Evolutionary conservation across 352 stramenopile genomes (phyloP), one percentile per base, ranked within the genome.

Genomic region (Pythium coloratum): DNA sequence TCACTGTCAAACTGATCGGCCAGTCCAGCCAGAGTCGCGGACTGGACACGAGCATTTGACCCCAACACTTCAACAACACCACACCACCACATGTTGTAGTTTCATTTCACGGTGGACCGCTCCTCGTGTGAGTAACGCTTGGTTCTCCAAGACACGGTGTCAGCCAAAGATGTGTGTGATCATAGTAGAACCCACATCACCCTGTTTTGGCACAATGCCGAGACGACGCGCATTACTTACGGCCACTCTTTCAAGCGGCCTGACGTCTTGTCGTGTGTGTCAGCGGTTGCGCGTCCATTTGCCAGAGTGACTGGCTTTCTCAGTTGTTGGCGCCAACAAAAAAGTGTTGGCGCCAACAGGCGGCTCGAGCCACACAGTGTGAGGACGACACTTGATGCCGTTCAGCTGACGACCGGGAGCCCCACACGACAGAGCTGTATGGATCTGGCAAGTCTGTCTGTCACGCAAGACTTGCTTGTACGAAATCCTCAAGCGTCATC

Each of bases 61-160:
- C 13, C 40, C 40, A 49, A 24, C 40, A 59, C 49, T 50, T 55
- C 54, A 49, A 64, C 57, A 36, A 64, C 42, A 49, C 46, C 30
- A 32, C 42, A 3, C n/a, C 38, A 54, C 36, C 38, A 47, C 16
- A 56, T 54, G 44, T 34, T 28, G 46, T 3, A 20, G 36, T 60
- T n/a, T 18, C 60, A 66, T 60, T 55, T 53, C 24, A 55, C 34
- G 60, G 60, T 60, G 60, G 51, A 60, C 59, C 59, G 24, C 16
- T 16, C n/a, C 20, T 5, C 0, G 26, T 26, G 57, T 63, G 40
- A 55, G 57, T 63, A 63, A 63, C 53, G 42, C 13, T 3, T 3
- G 28, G 38, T 47, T 44, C 30, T 63, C 57, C 57, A 59, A 9
- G 40, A 46, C 14, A 30, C 26, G 20, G n/a, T 33, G 18, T 30